Evolutionary conservation across 2,329 filamentous ascomycete species (phyloP).

Genomic region (Fusarium bulbicola): DNA sequence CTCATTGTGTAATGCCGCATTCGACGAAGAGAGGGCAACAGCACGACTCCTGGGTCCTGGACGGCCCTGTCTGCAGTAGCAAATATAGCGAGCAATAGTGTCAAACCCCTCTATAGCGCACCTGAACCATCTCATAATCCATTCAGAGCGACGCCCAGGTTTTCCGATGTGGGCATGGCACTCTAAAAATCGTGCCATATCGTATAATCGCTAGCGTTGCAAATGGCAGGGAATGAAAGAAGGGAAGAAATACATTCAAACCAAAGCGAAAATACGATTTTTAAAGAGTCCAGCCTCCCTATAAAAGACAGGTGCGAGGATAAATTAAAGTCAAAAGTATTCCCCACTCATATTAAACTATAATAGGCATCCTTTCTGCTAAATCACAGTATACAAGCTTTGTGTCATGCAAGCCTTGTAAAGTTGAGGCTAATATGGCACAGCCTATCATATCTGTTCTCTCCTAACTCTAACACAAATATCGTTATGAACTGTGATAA

Average conservation of each 20-base stretch:
- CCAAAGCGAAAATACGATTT: background rate
- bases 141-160: background rate
- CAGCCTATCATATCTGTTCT: too few species aligned
- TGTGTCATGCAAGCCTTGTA: too few species aligned
- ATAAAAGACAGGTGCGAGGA: background rate
- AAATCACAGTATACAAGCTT: background rate
- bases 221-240: background rate
- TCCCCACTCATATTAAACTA: too few species aligned
- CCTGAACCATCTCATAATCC: background rate
- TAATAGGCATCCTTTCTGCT: rapidly evolving
- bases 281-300: background rate
- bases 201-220: too few species aligned
- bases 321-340: background rate
- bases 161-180: background rate
- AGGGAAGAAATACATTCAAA: too few species aligned
- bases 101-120: background rate
- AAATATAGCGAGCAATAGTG: too few species aligned
- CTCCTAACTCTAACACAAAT: too few species aligned
- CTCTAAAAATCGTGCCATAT: background rate
- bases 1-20: rapidly evolving
- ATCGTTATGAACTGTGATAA: background rate
- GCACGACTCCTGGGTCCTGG: background rate
- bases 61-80: background rate
- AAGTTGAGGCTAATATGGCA: rapidly evolving
- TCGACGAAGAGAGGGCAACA: background rate